Base-by-base conservation (phyloP, 768 basidiomycete genomes). In the Trametes villosa region DNA sequence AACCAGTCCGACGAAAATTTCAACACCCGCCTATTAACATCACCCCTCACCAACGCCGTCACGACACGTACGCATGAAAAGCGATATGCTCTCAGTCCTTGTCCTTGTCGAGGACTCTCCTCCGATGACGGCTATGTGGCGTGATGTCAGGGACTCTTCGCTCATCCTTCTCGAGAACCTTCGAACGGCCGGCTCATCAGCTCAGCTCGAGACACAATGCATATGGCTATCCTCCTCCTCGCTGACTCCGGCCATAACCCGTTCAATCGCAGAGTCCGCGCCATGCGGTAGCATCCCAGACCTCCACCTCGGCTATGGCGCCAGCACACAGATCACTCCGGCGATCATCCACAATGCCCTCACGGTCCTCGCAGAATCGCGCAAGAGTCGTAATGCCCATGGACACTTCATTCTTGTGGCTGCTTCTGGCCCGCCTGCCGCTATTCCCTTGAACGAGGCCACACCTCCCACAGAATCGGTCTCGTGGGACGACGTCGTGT, bases 371-470 rank as follows among this genome's bases (percentile, higher is more conserved):
- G 51, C 60, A 15, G 45, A 48, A 13, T 53, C 50, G 2, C 24
- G 34, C n/a, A 22, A 53, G 40, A 50, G 46, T 27, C 45, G 44
- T 30, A 64, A 53, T 24, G 70, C 76, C 51, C 75, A 74, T 44
- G 75, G 79, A 4, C 84, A 87, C 68, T 75, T 86, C 29, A 76
- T 86, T 56, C 75, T 87, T 56, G 77, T 86, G 12, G 84, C 84
- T 27, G 82, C 80, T 38, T 80, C 81, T 22, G 52, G 78, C 9
- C 63, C 58, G 34, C 41, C 68, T 4, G 54, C 57, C 6, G 48
- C 51, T 4, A 33, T 52, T 13, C 15, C 42, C 11, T 48, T 50
- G 57, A 54, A 26, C 47, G 62, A 63, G 17, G 36, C 55, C 4
- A 63, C 62, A 22, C 62, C 62, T 20, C 59, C 62, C 26, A n/a